phyloP scores from a whole-genome alignment of 306 rosid genomes.

The Quercus wislizeni region DNA sequence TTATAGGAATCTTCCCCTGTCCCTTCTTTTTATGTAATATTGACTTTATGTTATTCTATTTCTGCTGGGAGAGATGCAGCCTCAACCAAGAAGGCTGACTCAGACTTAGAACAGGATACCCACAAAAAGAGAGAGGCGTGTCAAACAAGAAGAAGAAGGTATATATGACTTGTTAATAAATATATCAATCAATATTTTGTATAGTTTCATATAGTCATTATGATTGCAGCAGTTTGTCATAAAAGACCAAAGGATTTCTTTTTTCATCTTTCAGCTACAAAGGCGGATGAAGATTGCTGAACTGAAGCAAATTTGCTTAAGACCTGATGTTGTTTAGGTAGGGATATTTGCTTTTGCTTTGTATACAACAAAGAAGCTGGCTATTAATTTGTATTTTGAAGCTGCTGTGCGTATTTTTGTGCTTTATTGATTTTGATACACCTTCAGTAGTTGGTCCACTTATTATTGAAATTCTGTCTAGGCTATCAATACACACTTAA shows the following conservation, averaged over 20 bases:
- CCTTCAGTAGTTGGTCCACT: background rate
- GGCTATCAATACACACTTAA: background rate
- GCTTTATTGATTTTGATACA: too few species aligned
- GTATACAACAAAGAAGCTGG: background rate
- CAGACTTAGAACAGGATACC: slow-evolving; percentile 82
- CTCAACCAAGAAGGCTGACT: slow-evolving; percentile 62
- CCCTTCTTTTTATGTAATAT: background rate
- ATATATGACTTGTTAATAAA: background rate
- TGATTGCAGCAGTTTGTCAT: background rate
- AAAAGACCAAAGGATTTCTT: slow-evolving; percentile 16
- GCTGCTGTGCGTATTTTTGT: too few species aligned
- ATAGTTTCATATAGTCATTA: background rate
- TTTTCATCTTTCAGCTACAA: slow-evolving; percentile 66
- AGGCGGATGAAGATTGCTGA: slow-evolving; percentile 96
- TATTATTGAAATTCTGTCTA: background rate
- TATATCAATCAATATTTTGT: background rate
- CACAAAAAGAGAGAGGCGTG: slow-evolving; percentile 73
- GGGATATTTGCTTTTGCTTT: slow-evolving; percentile 8
- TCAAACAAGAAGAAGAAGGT: slow-evolving; percentile 98
- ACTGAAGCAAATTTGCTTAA: slow-evolving; percentile 77
- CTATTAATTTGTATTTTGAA: too few species aligned
- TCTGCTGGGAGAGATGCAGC: slow-evolving; percentile 32
- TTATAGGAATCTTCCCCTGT: background rate
- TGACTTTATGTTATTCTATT: background rate
- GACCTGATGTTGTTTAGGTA: slow-evolving; percentile 99